Conservation (phyloP, 495 filamentous ascomycete species). For the Penicillium cinerascens region DNA sequence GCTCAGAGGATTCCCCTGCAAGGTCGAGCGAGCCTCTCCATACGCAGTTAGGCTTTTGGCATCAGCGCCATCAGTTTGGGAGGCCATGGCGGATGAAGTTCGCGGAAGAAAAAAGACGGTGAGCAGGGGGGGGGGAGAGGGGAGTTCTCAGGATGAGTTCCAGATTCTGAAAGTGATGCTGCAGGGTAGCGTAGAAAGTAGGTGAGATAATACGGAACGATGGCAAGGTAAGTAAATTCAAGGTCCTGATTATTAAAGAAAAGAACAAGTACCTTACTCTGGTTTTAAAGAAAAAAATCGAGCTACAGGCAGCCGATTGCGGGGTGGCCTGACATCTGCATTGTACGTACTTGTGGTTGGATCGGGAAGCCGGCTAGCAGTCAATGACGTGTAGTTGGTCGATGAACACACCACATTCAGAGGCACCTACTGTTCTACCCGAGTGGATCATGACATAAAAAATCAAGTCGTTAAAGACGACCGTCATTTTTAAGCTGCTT, state of each 20-base stretch:
- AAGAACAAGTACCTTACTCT: neutral
- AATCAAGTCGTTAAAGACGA: too few species aligned
- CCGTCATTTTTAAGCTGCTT: too few species aligned
- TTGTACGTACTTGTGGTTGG: neutral
- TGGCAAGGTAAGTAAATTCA: neutral
- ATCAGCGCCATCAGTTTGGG: neutral
- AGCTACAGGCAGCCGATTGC: neutral
- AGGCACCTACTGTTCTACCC: too few species aligned
- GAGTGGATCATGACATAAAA: too few species aligned
- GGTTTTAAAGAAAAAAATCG: neutral
- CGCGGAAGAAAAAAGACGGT: neutral
- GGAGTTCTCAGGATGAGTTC: neutral
- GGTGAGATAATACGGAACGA: neutral
- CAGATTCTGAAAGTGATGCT: neutral
- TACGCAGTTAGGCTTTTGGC: slow-evolving; percentile 55
- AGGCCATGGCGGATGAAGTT: slow-evolving; percentile 8
- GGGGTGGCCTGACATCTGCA: neutral
- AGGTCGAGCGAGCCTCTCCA: slow-evolving; percentile 61
- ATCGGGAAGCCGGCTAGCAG: neutral
- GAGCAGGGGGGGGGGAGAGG: neutral
- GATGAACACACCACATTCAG: neutral
- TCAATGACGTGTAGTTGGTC: neutral
- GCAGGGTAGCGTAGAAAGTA: neutral
- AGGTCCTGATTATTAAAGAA: neutral
- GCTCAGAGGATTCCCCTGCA: slow-evolving; percentile 54